Evolutionary conservation across 1,284 basidiomycete genomes (phyloP), one percentile per base, ranked within the genome.

Genomic region (Cerrena zonata): DNA sequence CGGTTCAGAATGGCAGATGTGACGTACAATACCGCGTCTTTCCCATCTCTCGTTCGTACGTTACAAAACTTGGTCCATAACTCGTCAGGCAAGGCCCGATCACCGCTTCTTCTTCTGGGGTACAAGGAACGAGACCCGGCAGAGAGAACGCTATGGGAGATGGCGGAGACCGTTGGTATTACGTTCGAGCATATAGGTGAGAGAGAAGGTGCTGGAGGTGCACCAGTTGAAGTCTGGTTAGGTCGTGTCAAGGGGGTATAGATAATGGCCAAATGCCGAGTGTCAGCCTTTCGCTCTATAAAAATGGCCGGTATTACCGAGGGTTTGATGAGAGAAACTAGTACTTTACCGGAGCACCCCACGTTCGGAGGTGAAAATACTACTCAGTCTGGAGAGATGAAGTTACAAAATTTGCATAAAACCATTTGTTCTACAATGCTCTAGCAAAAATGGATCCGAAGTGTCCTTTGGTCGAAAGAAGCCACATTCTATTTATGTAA

Each of bases 1-100:
- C n/a, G 23, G 26, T 34, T 3, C 43, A 91, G 91, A 50, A 91
- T 93, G 79, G 89, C 91, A 12, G 91, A 94, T 61, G 89, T 94
- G 7, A 86, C 90, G 0, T 94, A 94, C 71, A 94, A 94, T 68
- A 91, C 88, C 0, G 69, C 82, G 1, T 89, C 89, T 1, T 94
- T 94, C 67, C 78, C 85, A 4, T 70, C 83, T 0, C 76, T 90
- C 37, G 66, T 85, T 18, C 65, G 68, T 25, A 87, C 83, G 0
- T 65, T 89, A 21, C 64, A 69, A 2, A 63, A 62, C 1, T 67
- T 89, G 13, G 50, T 78, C 24, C 50, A 36, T 21, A 46, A 51
- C 44, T 43, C 36, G 18, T 34, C 23, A 51, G 21, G 53, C 19
- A 48, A 51, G 59, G 34, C 53, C 13, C 61, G 27, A 38, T 55